Evolutionary conservation across 192 early-diverging fungal genomes (phyloP), one percentile per base, ranked within the genome.

Genomic region (Coemansia sp.): DNA sequence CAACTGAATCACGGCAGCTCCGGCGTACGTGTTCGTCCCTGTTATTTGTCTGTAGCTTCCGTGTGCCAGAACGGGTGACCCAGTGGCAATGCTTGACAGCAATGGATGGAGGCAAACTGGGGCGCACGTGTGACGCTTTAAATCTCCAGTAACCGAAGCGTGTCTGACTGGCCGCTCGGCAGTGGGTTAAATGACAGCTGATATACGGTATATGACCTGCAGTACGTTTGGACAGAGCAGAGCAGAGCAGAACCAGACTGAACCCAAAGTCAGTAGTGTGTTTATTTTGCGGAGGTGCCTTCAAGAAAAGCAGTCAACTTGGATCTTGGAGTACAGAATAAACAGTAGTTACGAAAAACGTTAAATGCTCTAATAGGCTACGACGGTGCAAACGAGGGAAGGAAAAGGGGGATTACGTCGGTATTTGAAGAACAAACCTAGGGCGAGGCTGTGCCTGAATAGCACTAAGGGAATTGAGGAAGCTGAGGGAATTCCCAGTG

Each of bases 381-480:
- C 14, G n/a, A n/a, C 43, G n/a, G 43, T n/a, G 43, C 12, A 45
- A 45, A 45, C 12, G 43, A 45, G 43, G 16, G 47, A 49, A 19
- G 18, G 47, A 49, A 49, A 19, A 9, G 19, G 18, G 3, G 19
- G 5, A 18, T 49, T 3, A 8, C 5, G 47, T 43, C 41, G 19
- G n/a, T 18, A 49, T 49, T 49, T 49, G 47, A 49, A 49, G 18
- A 49, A 19, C 47, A 18, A 19, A 19, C 47, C 16, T n/a, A 49
- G 47, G 47, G 47, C 47, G 47, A 49, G 47, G 47, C 47, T 49
- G 47, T 49, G 47, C 47, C 47, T 49, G 47, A 49, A 49, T 49
- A n/a, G 47, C n/a, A 8, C 19, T 49, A 18, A 19, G 47, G 18
- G 47, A 18, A 18, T 14, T 49, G 7, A 18, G 47, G 47, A 49